Conservation (phyloP, 352 stramenopile genomes). For the Globisporangium viniferum region DNA sequence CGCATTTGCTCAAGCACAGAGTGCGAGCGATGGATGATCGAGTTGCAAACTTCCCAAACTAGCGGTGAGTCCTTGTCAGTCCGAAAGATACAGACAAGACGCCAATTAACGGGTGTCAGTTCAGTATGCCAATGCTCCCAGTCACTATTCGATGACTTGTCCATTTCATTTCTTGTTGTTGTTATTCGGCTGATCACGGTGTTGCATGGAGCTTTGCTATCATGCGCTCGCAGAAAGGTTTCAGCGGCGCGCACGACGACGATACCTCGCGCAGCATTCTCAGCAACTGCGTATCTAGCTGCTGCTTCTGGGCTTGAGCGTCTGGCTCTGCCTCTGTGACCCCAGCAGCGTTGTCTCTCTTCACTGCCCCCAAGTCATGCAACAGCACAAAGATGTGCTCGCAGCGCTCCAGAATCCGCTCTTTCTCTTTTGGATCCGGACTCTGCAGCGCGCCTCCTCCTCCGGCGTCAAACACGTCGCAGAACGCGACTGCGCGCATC, state of each 20-base stretch:
- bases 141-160: too few species aligned
- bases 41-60: too few species aligned
- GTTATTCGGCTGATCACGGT: background rate
- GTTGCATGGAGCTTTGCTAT: background rate
- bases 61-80: too few species aligned
- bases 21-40: too few species aligned
- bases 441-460: constrained; percentile 19
- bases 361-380: constrained; percentile 14
- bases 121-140: too few species aligned
- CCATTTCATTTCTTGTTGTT: background rate
- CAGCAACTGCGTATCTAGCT: background rate
- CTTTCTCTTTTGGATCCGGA: constrained; percentile 24
- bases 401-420: constrained; percentile 30
- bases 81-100: too few species aligned
- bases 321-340: background rate
- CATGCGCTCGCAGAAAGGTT: constrained; percentile 11
- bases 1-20: constrained; percentile 5
- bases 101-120: too few species aligned
- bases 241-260: constrained; percentile 1
- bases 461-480: constrained; percentile 52
- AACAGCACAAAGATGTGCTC: constrained; percentile 36
- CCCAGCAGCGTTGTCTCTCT: background rate
- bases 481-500: constrained; percentile 64
- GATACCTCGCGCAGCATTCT: constrained; percentile 12
- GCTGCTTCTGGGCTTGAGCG: background rate